Evolutionary conservation across 768 basidiomycete genomes (phyloP).

Genomic region (Termitomyces sp.): DNA sequence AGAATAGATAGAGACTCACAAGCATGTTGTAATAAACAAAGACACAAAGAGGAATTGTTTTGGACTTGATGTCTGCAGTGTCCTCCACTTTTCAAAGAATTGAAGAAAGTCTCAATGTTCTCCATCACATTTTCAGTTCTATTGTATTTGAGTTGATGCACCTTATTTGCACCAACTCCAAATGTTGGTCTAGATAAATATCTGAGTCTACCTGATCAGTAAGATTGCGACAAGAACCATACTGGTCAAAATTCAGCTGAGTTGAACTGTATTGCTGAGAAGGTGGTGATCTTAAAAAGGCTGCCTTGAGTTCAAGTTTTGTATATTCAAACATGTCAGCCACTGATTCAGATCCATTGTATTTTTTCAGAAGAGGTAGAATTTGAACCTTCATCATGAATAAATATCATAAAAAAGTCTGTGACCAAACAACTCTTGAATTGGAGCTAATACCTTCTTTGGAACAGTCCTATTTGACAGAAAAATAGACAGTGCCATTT

Average conservation of each 20-base stretch:
- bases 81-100: neutral
- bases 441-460: neutral
- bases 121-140: neutral
- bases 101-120: neutral
- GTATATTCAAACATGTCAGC: conserved; percentile 3
- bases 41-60: neutral
- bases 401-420: no score
- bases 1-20: neutral
- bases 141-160: neutral
- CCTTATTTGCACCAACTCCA: conserved; percentile 4
- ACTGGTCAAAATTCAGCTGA: neutral
- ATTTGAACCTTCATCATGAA: neutral
- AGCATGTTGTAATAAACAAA: neutral
- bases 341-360: neutral
- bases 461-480: neutral
- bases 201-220: neutral
- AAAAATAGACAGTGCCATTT: conserved; percentile 2
- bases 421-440: no score
- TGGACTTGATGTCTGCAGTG: neutral
- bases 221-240: neutral
- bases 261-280: neutral
- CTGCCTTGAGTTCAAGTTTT: conserved; percentile 2
- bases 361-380: neutral
- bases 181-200: neutral
- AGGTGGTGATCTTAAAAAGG: neutral